Evolutionary conservation across 768 basidiomycete genomes (phyloP), one percentile per base, ranked within the genome.

Genomic region (Boletus edulis): DNA sequence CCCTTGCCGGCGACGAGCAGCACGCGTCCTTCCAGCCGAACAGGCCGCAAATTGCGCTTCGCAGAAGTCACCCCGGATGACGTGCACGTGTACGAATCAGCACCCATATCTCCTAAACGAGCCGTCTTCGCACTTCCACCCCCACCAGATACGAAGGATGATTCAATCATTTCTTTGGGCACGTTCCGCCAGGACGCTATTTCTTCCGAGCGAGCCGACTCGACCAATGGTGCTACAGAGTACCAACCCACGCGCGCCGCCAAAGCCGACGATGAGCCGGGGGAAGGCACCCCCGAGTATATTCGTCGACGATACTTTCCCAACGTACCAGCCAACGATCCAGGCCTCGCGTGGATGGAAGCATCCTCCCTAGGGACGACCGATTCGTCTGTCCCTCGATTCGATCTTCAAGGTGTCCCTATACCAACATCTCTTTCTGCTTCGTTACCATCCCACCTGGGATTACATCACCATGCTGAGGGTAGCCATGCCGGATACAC

Each of bases 401-500:
- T 94, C 64, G 89, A 95, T 68, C 80, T 95, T 2, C 76, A 80
- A 1, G 94, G 93, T 8, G 75, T 72, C 11, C 81, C 83, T 0
- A 86, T 96, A n/a, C 76, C 89, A 1, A 55, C 74, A 0, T 65
- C 76, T 3, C 62, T 84, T 3, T 81, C 83, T 3, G 68, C 76
- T 0, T 76, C 75, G 1, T 76, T 96, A 3, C 94, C 93, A 2
- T 87, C 90, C 0, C 86, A 94, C 72, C 79, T 93, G 7, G 94
- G 94, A 5, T 76, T 96, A 4, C 94, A 98, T 70, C 94, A 97
- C 66, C 94, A 96, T 65, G 87, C 93, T 0, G 85, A 91, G 52
- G 76, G 78, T 6, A 72, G 76, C 32, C 83, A 79, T 53, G 94
- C 94, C 0, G 94, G 94, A 0, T 97, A 97, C 71, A 94, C 91